phyloP scores from a whole-genome alignment of 768 basidiomycete species.

The Coprinopsis cinerea region DNA sequence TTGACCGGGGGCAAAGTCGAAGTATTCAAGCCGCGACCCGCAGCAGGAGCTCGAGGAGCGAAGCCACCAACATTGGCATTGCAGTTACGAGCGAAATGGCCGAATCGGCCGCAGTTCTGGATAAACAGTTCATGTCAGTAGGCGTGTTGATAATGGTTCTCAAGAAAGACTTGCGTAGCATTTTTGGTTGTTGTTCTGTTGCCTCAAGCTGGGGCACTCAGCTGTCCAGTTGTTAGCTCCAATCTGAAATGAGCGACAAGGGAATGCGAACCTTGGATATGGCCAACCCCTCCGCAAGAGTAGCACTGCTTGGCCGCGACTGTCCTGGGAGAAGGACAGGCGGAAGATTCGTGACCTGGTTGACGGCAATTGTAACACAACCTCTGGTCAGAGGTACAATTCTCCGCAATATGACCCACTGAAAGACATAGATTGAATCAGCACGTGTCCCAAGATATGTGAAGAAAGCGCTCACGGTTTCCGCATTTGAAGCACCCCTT shows the following conservation, averaged over 20 bases:
- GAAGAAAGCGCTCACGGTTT: slow-evolving; percentile 56
- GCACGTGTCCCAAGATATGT: slow-evolving; percentile 9
- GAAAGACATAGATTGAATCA: slow-evolving; percentile 14
- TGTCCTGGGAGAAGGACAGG: slow-evolving; percentile 79
- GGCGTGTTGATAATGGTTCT: no score
- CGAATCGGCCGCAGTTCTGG: slow-evolving; percentile 76
- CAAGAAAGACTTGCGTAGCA: slow-evolving; percentile 59
- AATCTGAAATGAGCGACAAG: background rate
- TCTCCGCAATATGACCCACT: slow-evolving; percentile 94
- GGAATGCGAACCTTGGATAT: slow-evolving; percentile 52
- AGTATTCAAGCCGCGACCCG: slow-evolving; percentile 69
- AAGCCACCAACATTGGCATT: slow-evolving; percentile 47
- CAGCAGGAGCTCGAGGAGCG: slow-evolving; percentile 64
- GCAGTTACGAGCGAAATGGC: slow-evolving; percentile 78
- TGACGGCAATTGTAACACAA: slow-evolving; percentile 94
- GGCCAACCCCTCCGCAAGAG: slow-evolving; percentile 88
- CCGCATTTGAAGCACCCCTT: slow-evolving; percentile 95
- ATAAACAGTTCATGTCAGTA: slow-evolving; percentile 9
- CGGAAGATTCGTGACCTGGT: slow-evolving; percentile 89
- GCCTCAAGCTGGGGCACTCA: slow-evolving; percentile 76
- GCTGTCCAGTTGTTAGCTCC: slow-evolving; percentile 32
- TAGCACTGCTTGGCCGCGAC: slow-evolving; percentile 89
- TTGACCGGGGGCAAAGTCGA: slow-evolving; percentile 77
- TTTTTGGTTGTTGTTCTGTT: slow-evolving; percentile 58
- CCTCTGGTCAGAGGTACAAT: slow-evolving; percentile 81